Evolutionary conservation across 1,284 basidiomycete genomes (phyloP).

Genomic region (Stereum hirsutum): DNA sequence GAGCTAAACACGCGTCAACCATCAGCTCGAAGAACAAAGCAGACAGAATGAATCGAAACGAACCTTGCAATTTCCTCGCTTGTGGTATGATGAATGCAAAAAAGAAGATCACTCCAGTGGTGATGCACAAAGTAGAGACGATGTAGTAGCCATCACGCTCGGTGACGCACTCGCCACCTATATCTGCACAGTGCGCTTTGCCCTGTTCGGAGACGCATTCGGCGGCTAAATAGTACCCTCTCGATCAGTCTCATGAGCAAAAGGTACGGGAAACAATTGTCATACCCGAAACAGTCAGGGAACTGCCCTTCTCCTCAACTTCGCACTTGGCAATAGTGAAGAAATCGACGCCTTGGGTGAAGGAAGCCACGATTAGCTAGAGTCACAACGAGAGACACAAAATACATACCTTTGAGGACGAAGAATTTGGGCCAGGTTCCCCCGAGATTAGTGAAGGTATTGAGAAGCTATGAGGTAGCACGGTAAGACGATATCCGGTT

Average conservation of each 20-base stretch:
- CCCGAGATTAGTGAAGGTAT: conserved; percentile 95
- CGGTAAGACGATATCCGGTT: conserved; percentile 5
- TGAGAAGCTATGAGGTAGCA: conserved; percentile 61
- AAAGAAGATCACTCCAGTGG: conserved; percentile 66
- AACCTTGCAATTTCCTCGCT: conserved; percentile 79
- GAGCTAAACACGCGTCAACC: conserved; percentile 31
- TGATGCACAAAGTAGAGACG: conserved; percentile 74
- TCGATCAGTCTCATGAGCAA: neutral
- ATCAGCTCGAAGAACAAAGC: no score
- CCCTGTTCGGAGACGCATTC: conserved; percentile 91
- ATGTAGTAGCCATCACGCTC: conserved; percentile 91
- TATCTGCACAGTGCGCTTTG: conserved; percentile 67
- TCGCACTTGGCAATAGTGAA: conserved; percentile 81
- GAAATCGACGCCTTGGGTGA: conserved; percentile 70
- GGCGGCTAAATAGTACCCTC: conserved; percentile 32
- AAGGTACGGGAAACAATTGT: conserved; percentile 8
- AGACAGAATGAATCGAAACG: conserved; percentile 19
- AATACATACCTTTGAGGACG: conserved; percentile 66
- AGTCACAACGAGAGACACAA: neutral
- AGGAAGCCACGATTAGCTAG: conserved; percentile 5
- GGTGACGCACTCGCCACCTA: conserved; percentile 76
- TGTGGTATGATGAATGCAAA: conserved; percentile 79
- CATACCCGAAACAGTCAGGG: conserved; percentile 53
- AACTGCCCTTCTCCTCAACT: conserved; percentile 44
- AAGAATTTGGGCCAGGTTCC: conserved; percentile 98